phyloP scores from a whole-genome alignment of 2,329 filamentous ascomycete genomes.

The Lecanicillium sp. region DNA sequence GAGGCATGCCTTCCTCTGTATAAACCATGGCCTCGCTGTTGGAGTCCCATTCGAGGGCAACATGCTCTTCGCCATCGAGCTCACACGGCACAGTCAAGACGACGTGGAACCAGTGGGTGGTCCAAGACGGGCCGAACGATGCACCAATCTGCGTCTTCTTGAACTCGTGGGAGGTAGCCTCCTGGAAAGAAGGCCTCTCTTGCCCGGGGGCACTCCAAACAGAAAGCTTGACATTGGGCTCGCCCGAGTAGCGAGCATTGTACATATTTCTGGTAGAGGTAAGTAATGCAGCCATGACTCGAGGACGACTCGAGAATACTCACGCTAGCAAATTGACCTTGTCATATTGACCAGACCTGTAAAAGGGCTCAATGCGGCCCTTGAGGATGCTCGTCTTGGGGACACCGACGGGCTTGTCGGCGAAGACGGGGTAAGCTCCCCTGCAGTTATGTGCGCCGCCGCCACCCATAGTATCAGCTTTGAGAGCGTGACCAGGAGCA shows the following conservation, averaged over 20 bases:
- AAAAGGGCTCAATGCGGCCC: slow-evolving; percentile 75
- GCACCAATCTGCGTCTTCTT: slow-evolving; percentile 65
- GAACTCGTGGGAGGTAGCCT: slow-evolving; percentile 70
- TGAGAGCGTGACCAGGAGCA: slow-evolving; percentile 19
- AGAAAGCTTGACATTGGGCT: slow-evolving; percentile 72
- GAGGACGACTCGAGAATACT: slow-evolving; percentile 17
- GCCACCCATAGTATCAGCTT: slow-evolving; percentile 41
- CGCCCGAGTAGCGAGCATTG: slow-evolving; percentile 45
- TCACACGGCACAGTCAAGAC: slow-evolving; percentile 67
- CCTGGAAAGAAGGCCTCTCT: slow-evolving; percentile 74
- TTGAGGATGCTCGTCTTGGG: slow-evolving; percentile 80
- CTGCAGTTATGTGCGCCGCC: slow-evolving; percentile 34
- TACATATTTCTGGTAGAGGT: slow-evolving; percentile 25
- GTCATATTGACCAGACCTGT: slow-evolving; percentile 68
- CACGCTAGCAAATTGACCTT: slow-evolving; percentile 65
- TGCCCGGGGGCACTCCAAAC: slow-evolving; percentile 79
- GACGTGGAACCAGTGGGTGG: slow-evolving; percentile 95
- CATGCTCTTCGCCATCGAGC: slow-evolving; percentile 64
- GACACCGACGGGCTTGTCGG: slow-evolving; percentile 56
- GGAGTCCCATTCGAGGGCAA: slow-evolving; percentile 96
- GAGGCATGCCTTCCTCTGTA: slow-evolving; percentile 78
- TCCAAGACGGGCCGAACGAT: slow-evolving; percentile 89
- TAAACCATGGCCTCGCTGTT: slow-evolving; percentile 93
- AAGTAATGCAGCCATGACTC: slow-evolving; percentile 11
- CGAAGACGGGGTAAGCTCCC: slow-evolving; percentile 44